Evolutionary conservation across 148 eudicot species (phyloP), one percentile per base, ranked within the genome.

Genomic region (Mesembryanthemum crystallinum): DNA sequence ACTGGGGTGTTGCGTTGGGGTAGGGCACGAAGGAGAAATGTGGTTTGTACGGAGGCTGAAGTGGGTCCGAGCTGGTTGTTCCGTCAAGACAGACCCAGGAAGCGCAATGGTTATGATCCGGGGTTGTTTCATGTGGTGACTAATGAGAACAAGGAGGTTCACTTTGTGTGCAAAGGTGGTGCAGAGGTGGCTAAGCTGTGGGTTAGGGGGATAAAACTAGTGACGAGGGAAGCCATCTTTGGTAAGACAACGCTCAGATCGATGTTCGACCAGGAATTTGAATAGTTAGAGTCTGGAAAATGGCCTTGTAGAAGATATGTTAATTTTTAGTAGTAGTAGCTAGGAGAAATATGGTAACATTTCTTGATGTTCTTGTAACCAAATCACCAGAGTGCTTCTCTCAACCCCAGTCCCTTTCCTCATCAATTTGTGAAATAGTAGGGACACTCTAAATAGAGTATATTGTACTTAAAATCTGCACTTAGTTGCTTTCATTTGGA

Each of bases 171-270:
- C 57, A 73, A 79, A 8, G 95, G 88, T 67, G 96, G 91, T 29
- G 54, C 25, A 9, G 88, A 87, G 71, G 85, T 80, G 61, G 92
- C 96, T 0, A 72, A 84, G 86, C 52, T 91, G 84, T 88, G 96
- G 96, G 90, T 86, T 7, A 78, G 92, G 68, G 96, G 96, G 65
- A 91, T 91, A 60, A 78, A 84, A 74, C 82, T 91, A 12, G 89
- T 88, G 64, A 91, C 96, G 23, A 55, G 81, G 52, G 89, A 91
- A 78, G 92, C 92, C 66, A 84, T 85, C 45, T 87, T 87, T 18
- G 88, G 90, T 8, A 87, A 83, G 80, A 81, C 63, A 1, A 72
- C 83, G 4, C 83, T 81, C 67, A 63, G 65, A 78, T 74, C 65
- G 49, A 74, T 72, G 67, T 73, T 67, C 39, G 64, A 60, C 51